Percentiles rank a stretch among this genome's conserved stretches.
Evolutionary conservation across 2,329 filamentous ascomycete genomes (phyloP).

Genomic region (Trichoderma semiorbis): DNA sequence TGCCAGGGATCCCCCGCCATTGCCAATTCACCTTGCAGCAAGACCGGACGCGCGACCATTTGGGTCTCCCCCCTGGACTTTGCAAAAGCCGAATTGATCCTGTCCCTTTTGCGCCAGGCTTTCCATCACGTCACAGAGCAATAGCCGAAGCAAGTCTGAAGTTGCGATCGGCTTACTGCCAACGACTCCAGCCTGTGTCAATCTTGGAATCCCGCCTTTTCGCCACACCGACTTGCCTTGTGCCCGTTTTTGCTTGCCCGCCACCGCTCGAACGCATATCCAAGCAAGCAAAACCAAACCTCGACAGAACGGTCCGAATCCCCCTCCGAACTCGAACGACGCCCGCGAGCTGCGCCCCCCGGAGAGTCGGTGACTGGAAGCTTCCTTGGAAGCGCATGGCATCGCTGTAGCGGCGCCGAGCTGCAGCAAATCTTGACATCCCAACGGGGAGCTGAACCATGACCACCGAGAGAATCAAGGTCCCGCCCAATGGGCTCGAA

Average conservation of each 20-base stretch:
- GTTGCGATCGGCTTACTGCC: neutral
- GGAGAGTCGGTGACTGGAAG: slow-evolving; percentile 1
- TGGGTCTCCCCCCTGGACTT: neutral
- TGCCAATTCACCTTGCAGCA: slow-evolving; percentile 27
- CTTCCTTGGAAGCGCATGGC: slow-evolving; percentile 25
- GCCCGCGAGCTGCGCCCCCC: neutral
- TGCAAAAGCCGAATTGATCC: slow-evolving; percentile 3
- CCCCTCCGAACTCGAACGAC: neutral
- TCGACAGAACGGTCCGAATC: neutral
- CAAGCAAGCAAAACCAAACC: neutral
- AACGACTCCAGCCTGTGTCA: neutral
- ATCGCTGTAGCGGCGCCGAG: slow-evolving; percentile 20
- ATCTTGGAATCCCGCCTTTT: slow-evolving; percentile 14
- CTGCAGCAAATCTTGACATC: slow-evolving; percentile 14
- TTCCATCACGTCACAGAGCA: neutral
- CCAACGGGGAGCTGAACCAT: slow-evolving; percentile 23
- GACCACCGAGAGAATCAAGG: slow-evolving; percentile 29
- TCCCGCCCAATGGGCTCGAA: slow-evolving; percentile 25
- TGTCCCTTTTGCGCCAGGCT: slow-evolving; percentile 6
- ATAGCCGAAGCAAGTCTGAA: neutral
- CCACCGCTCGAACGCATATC: neutral
- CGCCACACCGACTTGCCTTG: slow-evolving; percentile 4
- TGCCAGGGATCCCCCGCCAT: slow-evolving; percentile 20
- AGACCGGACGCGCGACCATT: slow-evolving; percentile 1
- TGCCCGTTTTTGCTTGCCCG: neutral